Conservation (phyloP, 164 flowering plant genomes). For the Warburgia ugandensis region DNA sequence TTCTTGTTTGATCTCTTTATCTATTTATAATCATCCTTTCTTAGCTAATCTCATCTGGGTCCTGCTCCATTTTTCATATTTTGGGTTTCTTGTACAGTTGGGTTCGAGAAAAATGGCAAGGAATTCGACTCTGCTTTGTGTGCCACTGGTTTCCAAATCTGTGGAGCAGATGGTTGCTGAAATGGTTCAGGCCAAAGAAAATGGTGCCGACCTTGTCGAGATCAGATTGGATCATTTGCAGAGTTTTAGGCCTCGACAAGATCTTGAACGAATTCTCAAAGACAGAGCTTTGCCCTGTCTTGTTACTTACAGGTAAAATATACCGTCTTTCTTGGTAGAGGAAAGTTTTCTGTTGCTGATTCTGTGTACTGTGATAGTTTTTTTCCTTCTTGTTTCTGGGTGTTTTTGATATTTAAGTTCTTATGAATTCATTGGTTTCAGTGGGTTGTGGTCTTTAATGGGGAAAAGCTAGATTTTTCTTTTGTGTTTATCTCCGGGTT, state of each 20-base stretch:
- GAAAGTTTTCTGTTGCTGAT: not conserved
- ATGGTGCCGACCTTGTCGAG: conserved; percentile 61
- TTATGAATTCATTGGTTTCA: not conserved
- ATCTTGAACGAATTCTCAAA: conserved; percentile 30
- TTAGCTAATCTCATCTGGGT: no score
- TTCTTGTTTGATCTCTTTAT: no score
- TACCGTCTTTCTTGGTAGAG: no score
- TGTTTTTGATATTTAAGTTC: not conserved
- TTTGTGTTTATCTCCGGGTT: no score
- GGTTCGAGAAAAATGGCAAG: conserved; percentile 7
- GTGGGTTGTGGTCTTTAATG: no score
- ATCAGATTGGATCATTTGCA: conserved; percentile 39
- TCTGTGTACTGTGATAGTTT: not conserved
- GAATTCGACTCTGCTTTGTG: conserved; percentile 39
- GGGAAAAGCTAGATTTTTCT: no score
- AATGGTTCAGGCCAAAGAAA: conserved; percentile 39
- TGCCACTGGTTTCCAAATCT: conserved; percentile 37
- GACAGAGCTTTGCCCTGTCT: conserved; percentile 30
- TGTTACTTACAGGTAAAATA: conserved; percentile 35
- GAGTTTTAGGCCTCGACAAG: conserved; percentile 27
- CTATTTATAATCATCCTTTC: no score
- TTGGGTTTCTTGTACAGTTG: no score
- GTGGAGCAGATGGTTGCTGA: conserved; percentile 35
- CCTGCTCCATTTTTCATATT: no score
- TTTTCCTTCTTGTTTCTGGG: not conserved